Conservation (phyloP, 202 grass and related monocot species). For the Zizania palustris region DNA sequence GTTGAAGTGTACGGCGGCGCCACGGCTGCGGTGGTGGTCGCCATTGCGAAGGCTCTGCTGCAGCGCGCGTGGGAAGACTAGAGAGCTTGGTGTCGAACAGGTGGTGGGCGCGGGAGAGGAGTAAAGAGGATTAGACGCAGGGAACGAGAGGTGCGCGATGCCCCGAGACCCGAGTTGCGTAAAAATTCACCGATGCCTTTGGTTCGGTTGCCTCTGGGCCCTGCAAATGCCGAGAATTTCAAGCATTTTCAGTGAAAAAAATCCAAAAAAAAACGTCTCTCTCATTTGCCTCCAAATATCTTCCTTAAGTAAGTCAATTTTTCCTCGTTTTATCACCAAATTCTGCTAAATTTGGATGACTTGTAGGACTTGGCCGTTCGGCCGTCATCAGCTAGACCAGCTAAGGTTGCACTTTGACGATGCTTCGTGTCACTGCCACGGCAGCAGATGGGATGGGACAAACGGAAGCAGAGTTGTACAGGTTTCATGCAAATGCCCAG, state of each 20-base stretch:
- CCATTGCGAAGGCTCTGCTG: constrained; percentile 41
- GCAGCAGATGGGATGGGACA: background rate
- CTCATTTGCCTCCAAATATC: background rate
- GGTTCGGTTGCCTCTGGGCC: background rate
- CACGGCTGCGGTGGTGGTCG: constrained; percentile 53
- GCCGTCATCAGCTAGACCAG: background rate
- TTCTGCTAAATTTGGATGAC: no score
- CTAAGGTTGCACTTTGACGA: background rate
- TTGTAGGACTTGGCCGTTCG: background rate
- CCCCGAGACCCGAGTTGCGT: background rate
- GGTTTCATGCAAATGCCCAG: background rate
- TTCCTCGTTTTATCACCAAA: no score
- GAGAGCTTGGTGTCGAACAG: constrained; percentile 53
- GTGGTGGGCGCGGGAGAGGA: constrained; percentile 48
- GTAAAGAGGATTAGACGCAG: constrained; percentile 42
- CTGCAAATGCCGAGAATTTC: constrained; percentile 4
- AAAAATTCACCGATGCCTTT: background rate
- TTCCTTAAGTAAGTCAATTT: background rate
- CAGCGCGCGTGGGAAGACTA: constrained; percentile 1
- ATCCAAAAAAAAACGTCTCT: background rate
- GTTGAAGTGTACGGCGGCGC: constrained; percentile 49
- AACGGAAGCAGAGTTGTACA: background rate
- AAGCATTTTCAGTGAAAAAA: background rate
- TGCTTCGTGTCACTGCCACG: background rate
- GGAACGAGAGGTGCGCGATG: constrained; percentile 4